phyloP scores from a whole-genome alignment of 495 filamentous ascomycete species.

The Lentithecium fluviatile region DNA sequence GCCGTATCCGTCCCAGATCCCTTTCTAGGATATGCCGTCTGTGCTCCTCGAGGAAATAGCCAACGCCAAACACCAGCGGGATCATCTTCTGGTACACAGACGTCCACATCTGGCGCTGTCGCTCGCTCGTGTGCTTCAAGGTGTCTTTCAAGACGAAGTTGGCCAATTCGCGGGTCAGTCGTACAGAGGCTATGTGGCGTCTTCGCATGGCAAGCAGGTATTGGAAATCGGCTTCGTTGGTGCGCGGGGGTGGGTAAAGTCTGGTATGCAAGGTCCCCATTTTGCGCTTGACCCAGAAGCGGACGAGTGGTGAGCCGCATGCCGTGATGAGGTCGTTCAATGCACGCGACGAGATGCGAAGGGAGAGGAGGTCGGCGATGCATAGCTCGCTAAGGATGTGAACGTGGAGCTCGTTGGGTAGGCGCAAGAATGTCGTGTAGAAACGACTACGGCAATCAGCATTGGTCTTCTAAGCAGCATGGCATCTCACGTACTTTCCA shows the following conservation, averaged over 20 bases:
- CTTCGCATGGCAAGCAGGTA: slow-evolving; percentile 31
- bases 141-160: slow-evolving; percentile 32
- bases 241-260: slow-evolving; percentile 31
- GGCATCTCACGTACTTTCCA: slow-evolving; percentile 11
- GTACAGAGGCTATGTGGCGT: slow-evolving; percentile 29
- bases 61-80: slow-evolving; percentile 30
- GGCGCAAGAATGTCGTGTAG: slow-evolving; percentile 23
- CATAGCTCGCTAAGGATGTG: slow-evolving; percentile 31
- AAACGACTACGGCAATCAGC: slow-evolving; percentile 11
- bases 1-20: slow-evolving; percentile 20
- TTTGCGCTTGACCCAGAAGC: slow-evolving; percentile 24
- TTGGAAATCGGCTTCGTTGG: slow-evolving; percentile 25
- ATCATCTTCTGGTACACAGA: slow-evolving; percentile 34
- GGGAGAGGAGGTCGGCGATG: slow-evolving; percentile 28
- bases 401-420: slow-evolving; percentile 32
- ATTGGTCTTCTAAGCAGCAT: neutral
- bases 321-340: slow-evolving; percentile 21
- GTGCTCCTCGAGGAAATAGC: slow-evolving; percentile 34
- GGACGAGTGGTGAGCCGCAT: slow-evolving; percentile 28
- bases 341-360: slow-evolving; percentile 24
- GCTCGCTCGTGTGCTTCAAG: slow-evolving; percentile 19
- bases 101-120: slow-evolving; percentile 30
- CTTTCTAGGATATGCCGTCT: slow-evolving; percentile 28
- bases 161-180: slow-evolving; percentile 28
- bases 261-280: slow-evolving; percentile 23